These are phyloP conservation scores for Zasmidium angulare DNA, from an alignment of 2,329 filamentous ascomycete species.

Conservation along the genomic window DNA sequence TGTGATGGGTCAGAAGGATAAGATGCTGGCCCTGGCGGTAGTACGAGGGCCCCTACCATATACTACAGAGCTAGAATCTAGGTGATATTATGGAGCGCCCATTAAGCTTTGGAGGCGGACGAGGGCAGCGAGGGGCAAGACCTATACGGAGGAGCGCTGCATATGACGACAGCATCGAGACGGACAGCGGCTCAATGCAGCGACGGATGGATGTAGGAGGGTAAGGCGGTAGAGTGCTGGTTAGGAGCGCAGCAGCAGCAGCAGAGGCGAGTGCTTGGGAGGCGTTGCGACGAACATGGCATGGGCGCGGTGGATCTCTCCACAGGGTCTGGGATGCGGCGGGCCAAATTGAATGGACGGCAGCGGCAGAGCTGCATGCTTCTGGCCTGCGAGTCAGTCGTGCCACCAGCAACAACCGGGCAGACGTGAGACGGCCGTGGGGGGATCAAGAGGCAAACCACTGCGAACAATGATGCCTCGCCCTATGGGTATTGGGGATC, in stretches of 20 bases:
- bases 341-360: background rate
- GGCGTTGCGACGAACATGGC: background rate
- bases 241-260: background rate
- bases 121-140: no score
- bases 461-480: no score
- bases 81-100: no score
- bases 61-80: background rate
- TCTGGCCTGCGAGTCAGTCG: background rate
- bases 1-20: conserved; percentile 3
- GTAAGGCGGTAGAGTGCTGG: background rate
- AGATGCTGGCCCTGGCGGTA: background rate
- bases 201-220: background rate
- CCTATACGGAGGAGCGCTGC: background rate
- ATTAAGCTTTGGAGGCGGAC: no score
- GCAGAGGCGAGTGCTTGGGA: background rate
- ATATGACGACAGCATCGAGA: conserved; percentile 8
- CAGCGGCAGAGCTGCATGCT: background rate
- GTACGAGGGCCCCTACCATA: background rate
- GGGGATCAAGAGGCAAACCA: no score
- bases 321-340: background rate
- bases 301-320: background rate
- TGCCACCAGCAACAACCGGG: background rate
- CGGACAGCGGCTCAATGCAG: background rate
- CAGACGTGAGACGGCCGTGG: background rate
- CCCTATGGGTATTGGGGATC: no score